These are phyloP conservation scores for Lipomyces orientalis DNA, from an alignment of 805 yeast genomes.

Conservation along the genomic window DNA sequence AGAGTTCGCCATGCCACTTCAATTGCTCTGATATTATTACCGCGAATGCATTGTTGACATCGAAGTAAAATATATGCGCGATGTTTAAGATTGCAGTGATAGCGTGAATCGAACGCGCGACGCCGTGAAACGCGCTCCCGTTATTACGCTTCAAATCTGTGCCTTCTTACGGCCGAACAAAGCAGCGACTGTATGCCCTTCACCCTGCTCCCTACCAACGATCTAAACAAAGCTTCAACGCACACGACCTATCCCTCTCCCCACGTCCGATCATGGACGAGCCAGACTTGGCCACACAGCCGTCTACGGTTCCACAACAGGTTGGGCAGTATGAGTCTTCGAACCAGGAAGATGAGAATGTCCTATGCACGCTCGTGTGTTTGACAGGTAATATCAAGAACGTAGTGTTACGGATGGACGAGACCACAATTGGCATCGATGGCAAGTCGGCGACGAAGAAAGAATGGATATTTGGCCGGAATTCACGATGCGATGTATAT, in stretches of 20 bases:
- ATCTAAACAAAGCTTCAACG: not conserved
- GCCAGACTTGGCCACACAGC: slow-evolving; percentile 28
- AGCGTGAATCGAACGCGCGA: not conserved
- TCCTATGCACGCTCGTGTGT: slow-evolving; percentile 36
- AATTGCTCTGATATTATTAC: not conserved
- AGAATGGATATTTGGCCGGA: slow-evolving; percentile 79
- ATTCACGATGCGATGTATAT: slow-evolving; percentile 65
- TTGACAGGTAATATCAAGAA: slow-evolving; percentile 23
- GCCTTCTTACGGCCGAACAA: no score
- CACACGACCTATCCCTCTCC: not conserved
- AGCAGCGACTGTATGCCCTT: not conserved
- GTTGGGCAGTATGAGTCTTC: slow-evolving; percentile 1
- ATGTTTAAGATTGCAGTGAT: no score
- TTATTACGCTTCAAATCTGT: not conserved
- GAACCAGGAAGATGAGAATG: slow-evolving; percentile 18
- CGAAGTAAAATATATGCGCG: not conserved
- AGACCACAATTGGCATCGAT: slow-evolving; percentile 14
- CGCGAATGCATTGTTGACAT: not conserved
- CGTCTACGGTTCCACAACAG: slow-evolving; percentile 21
- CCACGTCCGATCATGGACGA: slow-evolving; percentile 25
- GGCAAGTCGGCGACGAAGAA: slow-evolving; percentile 41
- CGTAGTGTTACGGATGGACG: slow-evolving; percentile 20
- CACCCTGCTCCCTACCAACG: not conserved
- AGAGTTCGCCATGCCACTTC: not conserved
- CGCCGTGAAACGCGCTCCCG: not conserved